Percentiles rank a stretch among this genome's conserved stretches.
These are phyloP conservation scores for Venturiaceae sp. DNA, from an alignment of 2,329 filamentous ascomycete species.

Conservation along the genomic window DNA sequence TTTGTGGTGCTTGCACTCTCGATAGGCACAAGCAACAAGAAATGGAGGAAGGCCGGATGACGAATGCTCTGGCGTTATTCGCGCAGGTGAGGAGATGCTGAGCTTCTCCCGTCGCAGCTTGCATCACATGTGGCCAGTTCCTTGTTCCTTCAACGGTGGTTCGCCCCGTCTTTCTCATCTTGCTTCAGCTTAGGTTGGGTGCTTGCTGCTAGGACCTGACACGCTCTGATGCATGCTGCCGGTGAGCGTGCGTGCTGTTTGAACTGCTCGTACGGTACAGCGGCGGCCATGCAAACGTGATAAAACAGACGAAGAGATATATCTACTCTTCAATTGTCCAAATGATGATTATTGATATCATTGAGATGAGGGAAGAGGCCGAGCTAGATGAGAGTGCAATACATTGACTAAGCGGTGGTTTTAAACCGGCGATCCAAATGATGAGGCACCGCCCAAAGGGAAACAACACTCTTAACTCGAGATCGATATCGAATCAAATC, in stretches of 20 bases:
- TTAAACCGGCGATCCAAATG: too few species aligned
- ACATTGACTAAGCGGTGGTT: too few species aligned
- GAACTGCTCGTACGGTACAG: neutral
- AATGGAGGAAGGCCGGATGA: neutral
- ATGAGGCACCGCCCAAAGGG: too few species aligned
- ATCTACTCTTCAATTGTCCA: too few species aligned
- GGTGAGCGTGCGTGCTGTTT: neutral
- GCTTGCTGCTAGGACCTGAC: neutral
- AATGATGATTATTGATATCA: neutral
- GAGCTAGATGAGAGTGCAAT: too few species aligned
- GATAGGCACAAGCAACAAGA: neutral
- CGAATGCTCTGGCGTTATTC: neutral
- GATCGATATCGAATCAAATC: too few species aligned
- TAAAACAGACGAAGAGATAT: neutral
- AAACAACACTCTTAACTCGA: too few species aligned
- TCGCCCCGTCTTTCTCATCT: slow-evolving; percentile 1
- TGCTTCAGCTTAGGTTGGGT: slow-evolving; percentile 1
- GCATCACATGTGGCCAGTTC: neutral
- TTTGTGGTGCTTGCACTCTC: neutral
- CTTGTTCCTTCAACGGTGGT: neutral
- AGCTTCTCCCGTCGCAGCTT: neutral
- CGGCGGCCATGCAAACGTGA: neutral
- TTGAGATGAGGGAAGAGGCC: neutral
- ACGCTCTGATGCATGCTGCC: neutral
- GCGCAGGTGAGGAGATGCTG: neutral